Evolutionary conservation across 768 basidiomycete genomes (phyloP).

Genomic region (Phylloporus arenicola): DNA sequence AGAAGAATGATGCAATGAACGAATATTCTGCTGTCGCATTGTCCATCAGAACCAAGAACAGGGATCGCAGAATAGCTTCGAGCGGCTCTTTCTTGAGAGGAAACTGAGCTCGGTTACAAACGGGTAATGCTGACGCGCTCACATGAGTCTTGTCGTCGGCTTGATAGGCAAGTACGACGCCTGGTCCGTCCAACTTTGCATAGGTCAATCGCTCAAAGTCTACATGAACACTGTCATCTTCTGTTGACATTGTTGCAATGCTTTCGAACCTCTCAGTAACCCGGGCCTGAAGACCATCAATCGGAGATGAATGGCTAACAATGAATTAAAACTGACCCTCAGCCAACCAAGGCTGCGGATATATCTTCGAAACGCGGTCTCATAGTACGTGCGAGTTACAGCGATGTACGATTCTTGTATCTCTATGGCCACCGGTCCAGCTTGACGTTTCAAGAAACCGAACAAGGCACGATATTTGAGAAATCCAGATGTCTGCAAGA

Average conservation of each 20-base stretch:
- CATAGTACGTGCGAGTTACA: slow-evolving; percentile 85
- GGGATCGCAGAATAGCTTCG: slow-evolving; percentile 81
- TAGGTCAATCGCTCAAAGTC: slow-evolving; percentile 57
- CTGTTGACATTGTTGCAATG: slow-evolving; percentile 46
- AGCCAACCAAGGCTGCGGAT: slow-evolving; percentile 74
- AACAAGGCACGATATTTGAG: slow-evolving; percentile 80
- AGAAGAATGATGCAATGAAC: slow-evolving; percentile 84
- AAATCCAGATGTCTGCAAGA: slow-evolving; percentile 83
- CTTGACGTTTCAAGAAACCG: slow-evolving; percentile 80
- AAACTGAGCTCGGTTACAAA: slow-evolving; percentile 10
- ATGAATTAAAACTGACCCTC: slow-evolving; percentile 44
- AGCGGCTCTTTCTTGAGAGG: slow-evolving; percentile 64
- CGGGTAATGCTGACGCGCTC: slow-evolving; percentile 28
- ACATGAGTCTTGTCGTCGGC: slow-evolving; percentile 87
- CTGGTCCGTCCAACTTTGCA: slow-evolving; percentile 74
- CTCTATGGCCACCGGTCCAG: slow-evolving; percentile 76
- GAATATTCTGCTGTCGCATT: slow-evolving; percentile 91
- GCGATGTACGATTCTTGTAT: slow-evolving; percentile 82
- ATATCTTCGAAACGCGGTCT: slow-evolving; percentile 92
- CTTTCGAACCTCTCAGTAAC: slow-evolving; percentile 64
- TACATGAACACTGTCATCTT: slow-evolving; percentile 35
- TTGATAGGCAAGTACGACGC: slow-evolving; percentile 79
- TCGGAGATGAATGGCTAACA: not conserved
- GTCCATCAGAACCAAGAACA: slow-evolving; percentile 88
- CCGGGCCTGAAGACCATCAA: slow-evolving; percentile 44